A percentile compares a stretch with the other conserved stretches of the same genome.
These are phyloP conservation scores for Dactylonectria macrodidyma DNA, from an alignment of 2,329 filamentous ascomycete genomes.

Conservation along the genomic window DNA sequence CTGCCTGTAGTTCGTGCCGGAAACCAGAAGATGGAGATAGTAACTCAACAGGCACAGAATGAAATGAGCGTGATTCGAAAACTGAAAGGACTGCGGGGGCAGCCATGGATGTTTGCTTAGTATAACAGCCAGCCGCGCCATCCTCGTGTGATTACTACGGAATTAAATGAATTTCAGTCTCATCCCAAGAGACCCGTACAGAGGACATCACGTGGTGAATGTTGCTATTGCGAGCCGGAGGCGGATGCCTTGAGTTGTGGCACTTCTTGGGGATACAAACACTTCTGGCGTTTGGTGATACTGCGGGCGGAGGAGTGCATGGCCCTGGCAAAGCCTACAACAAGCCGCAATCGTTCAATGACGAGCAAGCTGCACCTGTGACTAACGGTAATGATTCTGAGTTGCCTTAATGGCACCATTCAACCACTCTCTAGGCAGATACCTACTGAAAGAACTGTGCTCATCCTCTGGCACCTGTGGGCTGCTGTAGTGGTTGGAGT, in stretches of 20 bases:
- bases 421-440: background rate
- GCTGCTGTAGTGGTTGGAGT: background rate
- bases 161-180: slow-evolving; percentile 16
- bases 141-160: too few species aligned
- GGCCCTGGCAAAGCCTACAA: background rate
- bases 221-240: too few species aligned
- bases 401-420: background rate
- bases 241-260: too few species aligned
- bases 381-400: background rate
- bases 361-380: background rate
- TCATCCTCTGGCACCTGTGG: background rate
- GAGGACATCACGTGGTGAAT: background rate
- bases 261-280: background rate
- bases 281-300: background rate
- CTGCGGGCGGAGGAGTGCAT: background rate
- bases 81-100: too few species aligned
- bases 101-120: too few species aligned
- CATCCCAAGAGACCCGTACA: background rate
- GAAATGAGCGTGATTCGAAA: too few species aligned
- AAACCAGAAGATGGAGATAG: too few species aligned
- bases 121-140: too few species aligned
- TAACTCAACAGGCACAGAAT: too few species aligned
- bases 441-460: background rate
- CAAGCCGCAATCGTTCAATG: background rate
- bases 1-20: too few species aligned